Base-by-base conservation (phyloP, 192 early-diverging fungal genomes). In the Geranomyces michiganensis region DNA sequence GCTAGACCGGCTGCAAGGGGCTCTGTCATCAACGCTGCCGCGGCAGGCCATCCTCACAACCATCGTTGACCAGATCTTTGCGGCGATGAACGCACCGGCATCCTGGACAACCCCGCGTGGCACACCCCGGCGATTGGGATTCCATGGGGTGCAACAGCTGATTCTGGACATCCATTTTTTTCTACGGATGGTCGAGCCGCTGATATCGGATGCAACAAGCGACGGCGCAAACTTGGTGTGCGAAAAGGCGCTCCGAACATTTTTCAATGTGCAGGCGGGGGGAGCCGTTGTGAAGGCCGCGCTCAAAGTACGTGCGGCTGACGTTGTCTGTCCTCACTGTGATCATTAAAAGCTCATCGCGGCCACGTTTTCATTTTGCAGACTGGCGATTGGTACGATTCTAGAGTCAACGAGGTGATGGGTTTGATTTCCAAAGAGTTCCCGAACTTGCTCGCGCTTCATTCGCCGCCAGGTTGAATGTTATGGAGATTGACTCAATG, bases 101-200 rank as follows among this genome's bases (percentile, higher is more conserved):
- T 70, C 68, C 17, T 60, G 41, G 33, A 0, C 36, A n/a, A 70
- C 68, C n/a, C 22, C 55, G 5, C 68, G 41, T 21, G 17, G 17
- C 31, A 60, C 55, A 9, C 78, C 71, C 15, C 61, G 78, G 5
- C 49, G 71, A 10, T 79, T 85, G 69, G 84, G 84, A 8, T 85
- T 85, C 61, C 71, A 80, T 21, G 84, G 85, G 36, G 83, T 87
- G 4, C 85, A 87, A 56, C 76, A 79, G 59, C 75, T 87, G 56
- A 77, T 87, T 33, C 70, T 87, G 19, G 85, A 87, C 67, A 84
- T 87, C 14, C 81, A 87, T 64, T 85, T 82, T 56, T 76, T 86
- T 26, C 56, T 87, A 15, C 75, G 73, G 19, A 69, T 75, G 7
- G 66, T 64, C 15, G 79, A 82, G 43, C 48, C 45, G 33, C 60